These are phyloP conservation scores for Epithemia pelagica DNA, from an alignment of 108 stramenopile genomes.

Conservation along the genomic window DNA sequence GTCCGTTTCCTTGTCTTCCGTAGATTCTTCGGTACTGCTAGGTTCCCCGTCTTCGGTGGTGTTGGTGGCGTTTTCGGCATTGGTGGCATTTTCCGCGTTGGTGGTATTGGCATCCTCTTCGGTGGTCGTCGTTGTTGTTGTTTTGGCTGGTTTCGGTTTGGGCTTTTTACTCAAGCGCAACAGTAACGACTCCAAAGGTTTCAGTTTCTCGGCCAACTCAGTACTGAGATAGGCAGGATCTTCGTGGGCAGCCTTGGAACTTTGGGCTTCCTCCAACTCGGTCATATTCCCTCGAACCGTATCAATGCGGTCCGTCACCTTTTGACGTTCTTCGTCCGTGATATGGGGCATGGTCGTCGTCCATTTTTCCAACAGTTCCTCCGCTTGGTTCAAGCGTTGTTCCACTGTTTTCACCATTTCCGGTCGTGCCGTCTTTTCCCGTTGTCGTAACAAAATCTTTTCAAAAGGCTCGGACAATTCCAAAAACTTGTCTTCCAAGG, in stretches of 20 bases:
- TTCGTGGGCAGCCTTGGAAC: conserved; percentile 52
- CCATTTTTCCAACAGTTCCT: conserved; percentile 81
- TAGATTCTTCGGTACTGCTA: background rate
- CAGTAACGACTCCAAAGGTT: conserved; percentile 59
- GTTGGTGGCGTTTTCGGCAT: conserved; percentile 22
- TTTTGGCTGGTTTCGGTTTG: conserved; percentile 65
- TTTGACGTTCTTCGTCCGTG: conserved; percentile 86
- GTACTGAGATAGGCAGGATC: conserved; percentile 78
- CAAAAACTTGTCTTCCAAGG: conserved; percentile 74
- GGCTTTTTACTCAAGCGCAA: conserved; percentile 71
- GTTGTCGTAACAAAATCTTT: conserved; percentile 72
- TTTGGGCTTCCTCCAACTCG: conserved; percentile 70
- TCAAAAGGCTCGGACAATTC: conserved; percentile 79
- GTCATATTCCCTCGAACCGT: conserved; percentile 68
- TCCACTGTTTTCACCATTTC: conserved; percentile 61
- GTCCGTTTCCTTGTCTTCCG: background rate
- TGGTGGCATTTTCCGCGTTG: conserved; percentile 16
- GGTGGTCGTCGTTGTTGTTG: too few species aligned
- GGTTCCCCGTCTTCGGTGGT: conserved; percentile 15
- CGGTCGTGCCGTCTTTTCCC: conserved; percentile 77
- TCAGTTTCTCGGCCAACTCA: conserved; percentile 72
- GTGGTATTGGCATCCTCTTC: conserved; percentile 41
- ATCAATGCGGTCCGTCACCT: conserved; percentile 69
- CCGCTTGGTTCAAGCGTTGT: conserved; percentile 55
- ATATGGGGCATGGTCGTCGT: conserved; percentile 78